Percentiles rank a stretch among this genome's conserved stretches.
Conservation (phyloP, 257 asterid species). For the Fraxinus quadrangulata region DNA sequence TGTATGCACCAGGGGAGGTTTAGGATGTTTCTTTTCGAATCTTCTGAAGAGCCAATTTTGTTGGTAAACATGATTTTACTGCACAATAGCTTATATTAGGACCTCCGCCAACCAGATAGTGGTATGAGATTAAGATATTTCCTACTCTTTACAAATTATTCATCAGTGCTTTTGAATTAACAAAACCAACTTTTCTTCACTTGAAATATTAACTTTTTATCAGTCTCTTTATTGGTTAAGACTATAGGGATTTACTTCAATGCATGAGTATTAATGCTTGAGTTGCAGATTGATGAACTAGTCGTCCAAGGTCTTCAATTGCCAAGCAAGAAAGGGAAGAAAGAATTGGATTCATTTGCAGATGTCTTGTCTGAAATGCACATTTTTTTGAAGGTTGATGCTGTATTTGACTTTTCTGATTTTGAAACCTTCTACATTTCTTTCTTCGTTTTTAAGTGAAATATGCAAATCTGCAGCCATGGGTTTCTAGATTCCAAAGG, state of each 20-base stretch:
- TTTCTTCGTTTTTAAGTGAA: constrained; percentile 5
- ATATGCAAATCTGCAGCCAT: constrained; percentile 62
- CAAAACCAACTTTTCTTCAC: neutral
- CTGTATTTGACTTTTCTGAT: constrained; percentile 16
- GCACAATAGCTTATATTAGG: neutral
- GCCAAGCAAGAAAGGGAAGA: constrained; percentile 42
- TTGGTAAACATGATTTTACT: neutral
- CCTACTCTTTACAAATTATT: neutral
- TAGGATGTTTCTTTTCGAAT: neutral
- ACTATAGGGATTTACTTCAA: constrained; percentile 20
- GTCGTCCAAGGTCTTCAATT: constrained; percentile 63
- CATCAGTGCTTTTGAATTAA: constrained; percentile 7
- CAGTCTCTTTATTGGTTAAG: constrained; percentile 21
- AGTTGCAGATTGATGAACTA: constrained; percentile 84
- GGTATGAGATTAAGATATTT: neutral
- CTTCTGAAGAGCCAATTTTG: neutral
- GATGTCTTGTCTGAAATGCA: constrained; percentile 70
- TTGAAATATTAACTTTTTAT: constrained; percentile 3
- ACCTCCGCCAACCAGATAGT: neutral
- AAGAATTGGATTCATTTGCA: constrained; percentile 70
- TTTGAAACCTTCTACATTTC: constrained; percentile 5
- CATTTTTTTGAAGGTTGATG: constrained; percentile 70
- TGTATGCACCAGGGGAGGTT: neutral
- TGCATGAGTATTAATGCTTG: constrained; percentile 2
- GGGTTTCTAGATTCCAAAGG: constrained; percentile 70